Conservation (phyloP, 352 stramenopile genomes). For the Lagenidium giganteum region DNA sequence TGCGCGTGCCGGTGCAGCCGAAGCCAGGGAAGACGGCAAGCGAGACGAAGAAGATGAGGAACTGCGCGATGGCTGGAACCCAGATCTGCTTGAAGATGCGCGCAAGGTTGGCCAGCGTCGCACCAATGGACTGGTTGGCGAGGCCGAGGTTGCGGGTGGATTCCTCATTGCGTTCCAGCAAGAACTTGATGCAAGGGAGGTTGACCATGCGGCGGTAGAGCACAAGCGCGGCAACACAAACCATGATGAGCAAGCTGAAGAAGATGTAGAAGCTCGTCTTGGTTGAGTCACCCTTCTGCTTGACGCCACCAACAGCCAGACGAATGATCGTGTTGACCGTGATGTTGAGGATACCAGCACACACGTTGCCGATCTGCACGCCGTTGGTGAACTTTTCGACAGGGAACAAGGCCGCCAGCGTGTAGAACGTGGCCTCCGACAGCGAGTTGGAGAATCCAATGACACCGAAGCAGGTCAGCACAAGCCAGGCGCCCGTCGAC, state of each 20-base stretch:
- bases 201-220: conserved; percentile 32
- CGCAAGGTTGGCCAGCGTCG: conserved; percentile 29
- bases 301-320: conserved; percentile 33
- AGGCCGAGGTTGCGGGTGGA: conserved; percentile 24
- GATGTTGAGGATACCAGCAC: conserved; percentile 48
- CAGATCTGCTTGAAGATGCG: conserved; percentile 48
- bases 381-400: conserved; percentile 60
- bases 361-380: conserved; percentile 57
- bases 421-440: conserved; percentile 56
- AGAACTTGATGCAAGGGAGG: conserved; percentile 42
- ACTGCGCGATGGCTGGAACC: conserved; percentile 42
- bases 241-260: conserved; percentile 44
- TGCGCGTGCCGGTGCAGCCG: conserved; percentile 29
- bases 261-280: conserved; percentile 57
- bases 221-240: conserved; percentile 35
- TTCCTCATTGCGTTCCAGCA: conserved; percentile 41
- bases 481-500: conserved; percentile 37
- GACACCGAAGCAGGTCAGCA: conserved; percentile 47
- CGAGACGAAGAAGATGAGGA: conserved; percentile 58
- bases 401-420: conserved; percentile 53
- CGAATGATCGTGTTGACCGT: conserved; percentile 48
- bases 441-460: conserved; percentile 57
- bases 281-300: conserved; percentile 28
- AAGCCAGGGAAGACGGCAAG: conserved; percentile 48
- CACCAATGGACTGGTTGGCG: conserved; percentile 19